Conservation (phyloP, 2,329 filamentous ascomycete genomes). For the Sporothrix sp. region DNA sequence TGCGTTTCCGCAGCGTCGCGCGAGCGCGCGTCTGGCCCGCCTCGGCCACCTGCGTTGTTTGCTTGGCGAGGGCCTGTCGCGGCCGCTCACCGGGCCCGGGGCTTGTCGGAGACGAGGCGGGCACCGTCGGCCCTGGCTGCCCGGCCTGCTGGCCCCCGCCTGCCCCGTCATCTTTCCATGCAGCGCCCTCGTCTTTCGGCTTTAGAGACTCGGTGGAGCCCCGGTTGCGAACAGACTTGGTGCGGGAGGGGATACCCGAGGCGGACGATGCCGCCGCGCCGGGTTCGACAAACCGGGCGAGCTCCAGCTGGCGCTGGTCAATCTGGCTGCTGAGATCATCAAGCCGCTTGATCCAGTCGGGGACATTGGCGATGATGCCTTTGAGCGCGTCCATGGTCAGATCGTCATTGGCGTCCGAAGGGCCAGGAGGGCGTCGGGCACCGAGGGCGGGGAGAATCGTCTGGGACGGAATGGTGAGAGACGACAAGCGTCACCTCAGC, state of each 20-base stretch:
- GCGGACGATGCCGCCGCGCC: constrained; percentile 16
- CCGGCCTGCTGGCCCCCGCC: background rate
- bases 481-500: background rate
- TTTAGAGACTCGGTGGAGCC: constrained; percentile 22
- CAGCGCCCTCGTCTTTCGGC: constrained; percentile 19
- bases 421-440: background rate
- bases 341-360: constrained; percentile 49
- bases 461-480: background rate
- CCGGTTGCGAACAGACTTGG: constrained; percentile 22
- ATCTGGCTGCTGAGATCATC: constrained; percentile 53
- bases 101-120: background rate
- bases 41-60: constrained; percentile 10
- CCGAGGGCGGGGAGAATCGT: background rate
- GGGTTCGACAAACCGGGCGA: constrained; percentile 33
- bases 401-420: constrained; percentile 1
- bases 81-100: constrained; percentile 1
- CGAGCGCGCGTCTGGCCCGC: constrained; percentile 35
- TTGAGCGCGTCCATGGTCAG: constrained; percentile 43
- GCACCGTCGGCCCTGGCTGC: background rate
- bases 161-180: constrained; percentile 1
- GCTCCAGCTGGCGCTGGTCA: constrained; percentile 49
- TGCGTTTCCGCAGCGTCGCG: constrained; percentile 38
- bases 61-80: constrained; percentile 10
- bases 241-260: constrained; percentile 1
- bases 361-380: constrained; percentile 45